Percentiles rank a stretch among this genome's conserved stretches.
These are phyloP conservation scores for Ulvella scutata DNA, from an alignment of 139 green algal genomes.

Conservation along the genomic window DNA sequence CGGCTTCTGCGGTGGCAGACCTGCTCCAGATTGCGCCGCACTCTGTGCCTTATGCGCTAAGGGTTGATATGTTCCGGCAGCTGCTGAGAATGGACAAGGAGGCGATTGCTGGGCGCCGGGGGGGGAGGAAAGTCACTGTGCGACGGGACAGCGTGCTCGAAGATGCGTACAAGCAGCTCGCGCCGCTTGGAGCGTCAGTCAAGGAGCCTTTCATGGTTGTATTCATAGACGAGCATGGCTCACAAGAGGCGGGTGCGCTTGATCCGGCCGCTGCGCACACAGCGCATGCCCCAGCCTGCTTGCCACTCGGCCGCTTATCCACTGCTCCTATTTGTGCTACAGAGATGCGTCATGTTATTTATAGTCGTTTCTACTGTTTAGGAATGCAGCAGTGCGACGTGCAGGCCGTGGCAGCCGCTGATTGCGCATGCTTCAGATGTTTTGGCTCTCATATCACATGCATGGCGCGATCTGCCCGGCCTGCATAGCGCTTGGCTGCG, in stretches of 20 bases:
- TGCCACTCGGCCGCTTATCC: too few relatives aligned
- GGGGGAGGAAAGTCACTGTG: constrained; percentile 10
- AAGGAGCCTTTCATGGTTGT: constrained; percentile 46
- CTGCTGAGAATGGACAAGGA: constrained; percentile 41
- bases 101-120: background rate
- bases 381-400: too few relatives aligned
- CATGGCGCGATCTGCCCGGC: too few relatives aligned
- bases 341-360: too few relatives aligned
- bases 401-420: too few relatives aligned
- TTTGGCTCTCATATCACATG: too few relatives aligned
- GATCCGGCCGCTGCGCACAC: background rate
- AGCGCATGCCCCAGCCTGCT: too few relatives aligned
- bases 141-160: background rate
- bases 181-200: constrained; percentile 15
- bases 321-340: too few relatives aligned
- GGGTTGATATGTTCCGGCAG: constrained; percentile 34
- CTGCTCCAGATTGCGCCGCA: constrained; percentile 43
- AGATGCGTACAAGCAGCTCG: constrained; percentile 6
- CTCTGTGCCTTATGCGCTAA: constrained; percentile 46
- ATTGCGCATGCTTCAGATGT: too few relatives aligned
- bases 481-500: too few relatives aligned
- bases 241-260: background rate
- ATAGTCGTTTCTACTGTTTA: too few relatives aligned
- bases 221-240: constrained; percentile 49
- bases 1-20: constrained; percentile 22